Percentiles rank a stretch among this genome's conserved stretches.
Evolutionary conservation across 2,329 filamentous ascomycete genomes (phyloP).

Genomic region (Juglanconis juglandina): DNA sequence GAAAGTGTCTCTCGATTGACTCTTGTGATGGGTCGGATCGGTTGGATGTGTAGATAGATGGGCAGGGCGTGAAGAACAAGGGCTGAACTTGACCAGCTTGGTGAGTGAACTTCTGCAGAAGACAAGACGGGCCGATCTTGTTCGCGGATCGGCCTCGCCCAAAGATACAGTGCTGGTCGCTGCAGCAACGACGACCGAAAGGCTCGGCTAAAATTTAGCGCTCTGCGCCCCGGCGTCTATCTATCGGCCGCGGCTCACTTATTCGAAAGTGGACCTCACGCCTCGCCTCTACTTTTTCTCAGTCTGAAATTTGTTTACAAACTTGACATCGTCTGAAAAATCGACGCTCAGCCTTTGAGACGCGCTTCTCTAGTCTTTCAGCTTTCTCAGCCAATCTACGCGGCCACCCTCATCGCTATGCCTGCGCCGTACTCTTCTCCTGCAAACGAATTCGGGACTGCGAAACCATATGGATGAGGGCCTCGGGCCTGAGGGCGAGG

Average conservation of each 20-base stretch:
- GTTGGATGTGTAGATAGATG: background rate
- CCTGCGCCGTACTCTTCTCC: background rate
- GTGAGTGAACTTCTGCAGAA: background rate
- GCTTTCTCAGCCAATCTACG: background rate
- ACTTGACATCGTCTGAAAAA: no score
- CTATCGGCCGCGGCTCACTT: background rate
- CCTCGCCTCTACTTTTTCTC: background rate
- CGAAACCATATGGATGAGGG: conserved; percentile 25
- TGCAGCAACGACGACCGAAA: conserved; percentile 16
- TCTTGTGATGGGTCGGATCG: conserved; percentile 9
- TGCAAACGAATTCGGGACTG: conserved; percentile 8
- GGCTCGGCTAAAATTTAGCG: background rate
- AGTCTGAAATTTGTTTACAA: conserved; percentile 4
- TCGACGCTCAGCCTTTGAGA: background rate
- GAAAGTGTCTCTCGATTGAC: background rate
- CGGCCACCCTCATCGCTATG: conserved; percentile 11
- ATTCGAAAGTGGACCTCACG: conserved; percentile 8
- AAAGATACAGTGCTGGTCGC: conserved; percentile 13
- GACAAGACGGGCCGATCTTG: background rate
- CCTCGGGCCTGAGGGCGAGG: background rate
- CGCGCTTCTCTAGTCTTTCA: background rate
- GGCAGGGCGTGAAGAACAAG: background rate
- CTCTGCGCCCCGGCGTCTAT: background rate
- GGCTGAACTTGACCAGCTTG: background rate
- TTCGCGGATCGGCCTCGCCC: background rate